phyloP scores from a whole-genome alignment of 1,284 basidiomycete species.

The Exobasidium cylindrosporum region DNA sequence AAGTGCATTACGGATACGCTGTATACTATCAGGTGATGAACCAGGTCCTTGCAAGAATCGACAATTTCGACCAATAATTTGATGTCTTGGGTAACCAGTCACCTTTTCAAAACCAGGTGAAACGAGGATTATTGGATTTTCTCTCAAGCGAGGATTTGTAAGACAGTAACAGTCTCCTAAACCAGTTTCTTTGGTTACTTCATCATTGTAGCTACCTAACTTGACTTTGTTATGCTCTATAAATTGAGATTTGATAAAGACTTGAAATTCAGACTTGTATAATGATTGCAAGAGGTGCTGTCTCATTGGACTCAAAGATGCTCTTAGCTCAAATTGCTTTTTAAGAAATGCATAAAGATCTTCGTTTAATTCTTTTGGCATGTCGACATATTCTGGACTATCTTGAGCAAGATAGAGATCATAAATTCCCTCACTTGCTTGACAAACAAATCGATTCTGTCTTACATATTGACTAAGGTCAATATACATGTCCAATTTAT shows the following conservation, averaged over 20 bases:
- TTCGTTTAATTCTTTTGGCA: constrained; percentile 11
- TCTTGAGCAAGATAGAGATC: constrained; percentile 21
- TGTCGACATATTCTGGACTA: background rate
- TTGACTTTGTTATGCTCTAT: constrained; percentile 27
- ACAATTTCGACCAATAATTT: constrained; percentile 45
- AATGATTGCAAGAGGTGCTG: constrained; percentile 28
- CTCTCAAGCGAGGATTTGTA: constrained; percentile 22
- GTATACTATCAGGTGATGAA: constrained; percentile 25
- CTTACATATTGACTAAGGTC: constrained; percentile 16
- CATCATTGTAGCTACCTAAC: constrained; percentile 27
- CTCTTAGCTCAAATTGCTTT: constrained; percentile 11
- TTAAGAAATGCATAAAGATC: constrained; percentile 14
- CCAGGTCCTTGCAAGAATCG: constrained; percentile 42
- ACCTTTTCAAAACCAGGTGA: constrained; percentile 32
- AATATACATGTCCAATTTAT: constrained; percentile 17
- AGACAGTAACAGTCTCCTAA: constrained; percentile 33
- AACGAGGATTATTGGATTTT: constrained; percentile 45
- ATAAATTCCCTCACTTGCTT: constrained; percentile 15
- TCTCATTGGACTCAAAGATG: constrained; percentile 15
- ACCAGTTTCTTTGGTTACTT: constrained; percentile 10
- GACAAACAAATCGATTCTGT: constrained; percentile 3
- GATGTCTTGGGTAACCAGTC: constrained; percentile 33
- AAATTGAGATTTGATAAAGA: constrained; percentile 27
- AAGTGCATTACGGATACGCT: constrained; percentile 29
- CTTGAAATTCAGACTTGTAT: constrained; percentile 27